Conservation (phyloP, 371 early-diverging fungal genomes). For the Chytridium lagenaria region DNA sequence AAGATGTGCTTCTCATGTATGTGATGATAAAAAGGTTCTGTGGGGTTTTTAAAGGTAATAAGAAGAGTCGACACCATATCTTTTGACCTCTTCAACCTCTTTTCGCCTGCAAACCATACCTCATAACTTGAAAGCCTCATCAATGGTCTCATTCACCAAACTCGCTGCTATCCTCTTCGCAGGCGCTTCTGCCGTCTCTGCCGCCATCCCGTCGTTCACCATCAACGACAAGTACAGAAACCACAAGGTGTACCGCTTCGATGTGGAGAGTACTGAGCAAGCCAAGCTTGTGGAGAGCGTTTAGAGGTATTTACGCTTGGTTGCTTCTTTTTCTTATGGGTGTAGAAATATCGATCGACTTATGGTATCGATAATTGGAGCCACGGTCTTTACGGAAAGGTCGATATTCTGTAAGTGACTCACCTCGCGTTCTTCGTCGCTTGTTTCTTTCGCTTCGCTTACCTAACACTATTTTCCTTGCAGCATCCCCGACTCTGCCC, state of each 20-base stretch:
- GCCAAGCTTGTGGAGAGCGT: neutral
- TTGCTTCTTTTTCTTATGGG: neutral
- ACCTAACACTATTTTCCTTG: no score
- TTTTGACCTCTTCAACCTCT: no score
- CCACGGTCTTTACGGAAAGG: neutral
- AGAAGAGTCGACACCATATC: no score
- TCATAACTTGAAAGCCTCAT: neutral
- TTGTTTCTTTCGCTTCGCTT: no score
- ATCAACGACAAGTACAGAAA: conserved; percentile 1
- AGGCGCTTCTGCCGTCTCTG: conserved; percentile 1
- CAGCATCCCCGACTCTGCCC: conserved; percentile 13
- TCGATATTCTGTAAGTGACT: no score
- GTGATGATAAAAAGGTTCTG: no score
- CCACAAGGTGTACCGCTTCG: conserved; percentile 26
- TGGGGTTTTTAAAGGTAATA: no score
- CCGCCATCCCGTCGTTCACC: neutral
- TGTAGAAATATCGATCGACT: neutral
- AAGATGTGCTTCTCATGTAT: no score
- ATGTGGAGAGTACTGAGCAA: neutral
- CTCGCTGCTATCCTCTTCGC: neutral
- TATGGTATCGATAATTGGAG: conserved; percentile 8
- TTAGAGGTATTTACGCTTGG: conserved; percentile 19
- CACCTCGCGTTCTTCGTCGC: no score
- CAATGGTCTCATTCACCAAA: conserved; percentile 6
- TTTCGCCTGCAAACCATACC: no score